Percentiles rank a stretch among this genome's conserved stretches.
phyloP scores from a whole-genome alignment of 495 filamentous ascomycete genomes.

The Lasiosphaeris hirsuta region DNA sequence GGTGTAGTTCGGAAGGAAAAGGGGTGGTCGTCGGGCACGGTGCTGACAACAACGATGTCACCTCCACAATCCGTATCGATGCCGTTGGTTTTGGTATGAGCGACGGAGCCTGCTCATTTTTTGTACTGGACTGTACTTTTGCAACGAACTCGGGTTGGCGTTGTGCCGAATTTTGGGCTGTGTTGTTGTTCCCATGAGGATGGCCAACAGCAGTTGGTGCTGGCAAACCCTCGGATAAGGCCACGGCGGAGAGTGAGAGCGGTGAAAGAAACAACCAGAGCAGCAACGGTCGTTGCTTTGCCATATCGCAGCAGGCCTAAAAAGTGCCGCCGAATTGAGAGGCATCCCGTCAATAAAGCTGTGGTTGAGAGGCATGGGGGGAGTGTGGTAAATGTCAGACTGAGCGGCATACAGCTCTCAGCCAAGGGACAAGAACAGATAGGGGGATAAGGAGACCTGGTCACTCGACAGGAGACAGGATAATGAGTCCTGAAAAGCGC shows the following conservation, averaged over 20 bases:
- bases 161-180: background rate
- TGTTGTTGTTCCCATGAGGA: background rate
- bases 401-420: background rate
- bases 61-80: background rate
- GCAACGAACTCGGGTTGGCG: background rate
- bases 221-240: background rate
- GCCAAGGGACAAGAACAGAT: background rate
- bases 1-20: background rate
- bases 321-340: background rate
- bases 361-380: background rate
- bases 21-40: conserved; percentile 8
- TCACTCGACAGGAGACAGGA: background rate
- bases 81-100: background rate
- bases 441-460: background rate
- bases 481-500: background rate
- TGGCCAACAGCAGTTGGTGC: background rate
- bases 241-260: background rate
- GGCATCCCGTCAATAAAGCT: conserved; percentile 2
- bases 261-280: background rate
- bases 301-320: background rate
- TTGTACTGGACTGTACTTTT: background rate
- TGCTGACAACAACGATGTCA: background rate
- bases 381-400: background rate
- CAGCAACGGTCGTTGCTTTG: conserved; percentile 1
- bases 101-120: background rate